Evolutionary conservation across 163 green algal genomes (phyloP).

Genomic region (Scenedesmus sp.): DNA sequence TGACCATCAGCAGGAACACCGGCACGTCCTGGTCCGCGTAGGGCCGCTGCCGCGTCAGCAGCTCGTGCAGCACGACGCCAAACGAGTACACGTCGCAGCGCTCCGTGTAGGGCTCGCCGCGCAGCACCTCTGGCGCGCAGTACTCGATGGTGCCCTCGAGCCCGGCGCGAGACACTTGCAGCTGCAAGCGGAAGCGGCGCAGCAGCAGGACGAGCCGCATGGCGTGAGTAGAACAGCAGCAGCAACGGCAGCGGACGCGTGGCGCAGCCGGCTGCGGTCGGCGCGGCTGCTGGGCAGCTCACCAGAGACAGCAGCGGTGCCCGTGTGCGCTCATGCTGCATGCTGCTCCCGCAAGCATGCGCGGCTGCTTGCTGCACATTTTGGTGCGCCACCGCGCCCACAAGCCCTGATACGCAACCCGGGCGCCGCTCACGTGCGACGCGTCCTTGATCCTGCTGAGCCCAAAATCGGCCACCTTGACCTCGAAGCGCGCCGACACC

Average conservation of each 20-base stretch:
- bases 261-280: background rate
- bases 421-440: conserved; percentile 13
- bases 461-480: conserved; percentile 94
- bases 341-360: no score
- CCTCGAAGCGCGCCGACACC: conserved; percentile 87
- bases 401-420: background rate
- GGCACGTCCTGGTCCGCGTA: conserved; percentile 50
- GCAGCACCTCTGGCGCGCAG: conserved; percentile 82
- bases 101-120: conserved; percentile 90
- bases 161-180: conserved; percentile 63
- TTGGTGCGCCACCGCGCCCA: no score
- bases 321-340: no score
- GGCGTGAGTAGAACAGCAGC: background rate
- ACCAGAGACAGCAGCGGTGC: no score
- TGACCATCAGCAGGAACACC: conserved; percentile 51
- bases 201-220: background rate
- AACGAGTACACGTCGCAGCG: conserved; percentile 83
- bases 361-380: no score
- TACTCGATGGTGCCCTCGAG: conserved; percentile 78
- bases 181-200: conserved; percentile 44
- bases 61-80: conserved; percentile 70
- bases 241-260: background rate
- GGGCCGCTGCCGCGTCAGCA: conserved; percentile 46
- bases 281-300: background rate
- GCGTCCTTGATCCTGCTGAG: conserved; percentile 77